Evolutionary conservation across 2,329 filamentous ascomycete genomes (phyloP), one percentile per base, ranked within the genome.

Genomic region (Aureobasidium sp.): DNA sequence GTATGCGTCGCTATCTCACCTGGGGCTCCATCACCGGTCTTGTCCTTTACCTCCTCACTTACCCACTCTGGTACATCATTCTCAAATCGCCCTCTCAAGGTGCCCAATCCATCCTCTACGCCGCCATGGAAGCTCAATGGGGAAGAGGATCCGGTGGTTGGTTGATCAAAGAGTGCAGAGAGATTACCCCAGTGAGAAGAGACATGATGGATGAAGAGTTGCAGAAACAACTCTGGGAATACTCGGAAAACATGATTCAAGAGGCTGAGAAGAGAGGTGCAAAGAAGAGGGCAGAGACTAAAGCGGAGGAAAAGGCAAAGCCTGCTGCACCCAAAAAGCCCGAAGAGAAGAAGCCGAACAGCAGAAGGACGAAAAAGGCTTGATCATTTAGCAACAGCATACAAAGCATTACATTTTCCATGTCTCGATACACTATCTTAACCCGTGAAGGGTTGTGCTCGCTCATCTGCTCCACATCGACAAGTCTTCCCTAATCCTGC

Each of bases 161-260:
- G 74, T 76, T 97, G 56, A 85, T 99, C 76, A 98, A 98, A 79
- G 97, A 98, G 78, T 98, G 95, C 76, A 89, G 88, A 71, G 88
- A 93, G 74, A 85, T 95, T 23, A 88, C 91, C 68, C 91, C 89
- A 77, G 86, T 91, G 31, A 85, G 93, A 62, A 84, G 81, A 31
- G 95, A 98, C 73, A 85, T 98, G 51, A 86, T 87, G 69, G 92
- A 97, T 74, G 94, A 97, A 69, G 87, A 87, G 25, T 81, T 93
- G 36, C 94, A 94, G 66, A 94, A 97, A 85, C 88, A 90, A 76
- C 82, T 99, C 20, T 99, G 95, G 95, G 89, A 97, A 75, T 90
- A 93, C 66, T 97, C 93, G 75, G 95, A 97, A 74, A 89, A 89
- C 75, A 88, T 97, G 69, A 91, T 98, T 65, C 91, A 97, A 77